Conservation (phyloP, 1,139 yeast genomes). For the Candida albicans region DNA sequence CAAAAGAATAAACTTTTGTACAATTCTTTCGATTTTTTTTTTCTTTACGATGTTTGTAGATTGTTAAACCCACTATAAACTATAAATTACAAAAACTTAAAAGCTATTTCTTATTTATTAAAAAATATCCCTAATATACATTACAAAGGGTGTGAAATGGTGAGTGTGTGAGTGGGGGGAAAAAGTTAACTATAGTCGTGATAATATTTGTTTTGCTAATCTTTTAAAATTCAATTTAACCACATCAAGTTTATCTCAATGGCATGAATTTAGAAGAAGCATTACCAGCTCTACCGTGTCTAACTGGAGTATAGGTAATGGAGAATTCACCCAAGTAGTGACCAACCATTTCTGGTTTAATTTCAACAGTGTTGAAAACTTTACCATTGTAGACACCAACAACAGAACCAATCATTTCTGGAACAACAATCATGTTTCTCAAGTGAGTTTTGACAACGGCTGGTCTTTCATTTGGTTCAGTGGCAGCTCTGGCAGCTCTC, state of each 20-base stretch:
- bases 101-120: constrained; percentile 1
- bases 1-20: too few relatives aligned
- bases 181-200: background rate
- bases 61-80: background rate
- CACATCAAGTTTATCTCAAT: constrained; percentile 33
- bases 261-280: constrained; percentile 86
- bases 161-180: background rate
- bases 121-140: constrained; percentile 1
- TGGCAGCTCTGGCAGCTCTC: constrained; percentile 94
- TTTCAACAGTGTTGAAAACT: constrained; percentile 98
- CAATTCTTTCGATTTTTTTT: background rate
- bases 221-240: too few relatives aligned
- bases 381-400: constrained; percentile 99
- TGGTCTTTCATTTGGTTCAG: constrained; percentile 96
- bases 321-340: constrained; percentile 99
- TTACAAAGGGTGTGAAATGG: background rate
- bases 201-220: constrained; percentile 12
- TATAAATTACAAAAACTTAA: constrained; percentile 2
- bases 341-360: constrained; percentile 99
- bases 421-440: constrained; percentile 98
- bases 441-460: constrained; percentile 98
- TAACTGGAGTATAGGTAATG: constrained; percentile 98
- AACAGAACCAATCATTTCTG: constrained; percentile 99
- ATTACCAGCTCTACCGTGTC: constrained; percentile 99
- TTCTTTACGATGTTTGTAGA: background rate